phyloP scores from a whole-genome alignment of 1,284 basidiomycete species.

The Flammula alnicola region DNA sequence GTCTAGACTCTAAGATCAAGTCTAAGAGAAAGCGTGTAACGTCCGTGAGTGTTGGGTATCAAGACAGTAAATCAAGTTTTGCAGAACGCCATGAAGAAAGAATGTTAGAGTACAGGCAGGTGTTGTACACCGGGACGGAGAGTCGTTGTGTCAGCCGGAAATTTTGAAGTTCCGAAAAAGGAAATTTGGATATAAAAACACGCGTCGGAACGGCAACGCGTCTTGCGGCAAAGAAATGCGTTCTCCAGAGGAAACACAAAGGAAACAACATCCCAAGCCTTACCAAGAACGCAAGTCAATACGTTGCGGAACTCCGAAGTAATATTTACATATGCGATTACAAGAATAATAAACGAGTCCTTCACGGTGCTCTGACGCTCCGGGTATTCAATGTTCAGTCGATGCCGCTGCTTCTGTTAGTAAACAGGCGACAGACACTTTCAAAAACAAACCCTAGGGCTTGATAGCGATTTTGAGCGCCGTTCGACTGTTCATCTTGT shows the following conservation, averaged over 20 bases:
- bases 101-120: neutral
- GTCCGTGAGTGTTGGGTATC: neutral
- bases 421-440: too few relatives aligned
- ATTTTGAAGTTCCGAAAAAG: conserved; percentile 1
- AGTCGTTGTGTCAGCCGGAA: neutral
- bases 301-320: too few relatives aligned
- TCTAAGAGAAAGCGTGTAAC: neutral
- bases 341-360: too few relatives aligned
- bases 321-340: too few relatives aligned
- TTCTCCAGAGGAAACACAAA: too few relatives aligned
- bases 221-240: too few relatives aligned
- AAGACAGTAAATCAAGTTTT: neutral
- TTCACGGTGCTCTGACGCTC: too few relatives aligned
- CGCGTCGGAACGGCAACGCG: too few relatives aligned
- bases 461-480: conserved; percentile 33
- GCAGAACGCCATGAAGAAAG: neutral
- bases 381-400: too few relatives aligned
- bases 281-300: too few relatives aligned
- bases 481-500: conserved; percentile 76
- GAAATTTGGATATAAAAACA: neutral
- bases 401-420: too few relatives aligned
- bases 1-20: neutral
- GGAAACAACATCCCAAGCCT: too few relatives aligned
- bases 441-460: conserved; percentile 17
- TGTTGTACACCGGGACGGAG: neutral